Base-by-base conservation (phyloP, 345 rosid species). In the Excoecaria agallocha region DNA sequence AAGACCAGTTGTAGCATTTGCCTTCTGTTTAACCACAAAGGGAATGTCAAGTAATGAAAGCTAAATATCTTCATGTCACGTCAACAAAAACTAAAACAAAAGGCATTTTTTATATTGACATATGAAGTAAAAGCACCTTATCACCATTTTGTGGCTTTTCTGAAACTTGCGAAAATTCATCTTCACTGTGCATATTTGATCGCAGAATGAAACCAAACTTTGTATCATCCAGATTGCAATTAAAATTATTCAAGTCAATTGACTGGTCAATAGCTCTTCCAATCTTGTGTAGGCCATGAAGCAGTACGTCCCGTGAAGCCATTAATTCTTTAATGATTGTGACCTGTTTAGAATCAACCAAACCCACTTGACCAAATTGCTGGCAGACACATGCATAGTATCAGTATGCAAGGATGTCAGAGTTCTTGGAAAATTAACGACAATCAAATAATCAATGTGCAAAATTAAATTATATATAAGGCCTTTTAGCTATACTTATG, bases 131-230 rank as follows among this genome's bases (percentile, higher is more conserved):
- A 62, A 62, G 84, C 85, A 93, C 97, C 98, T 89, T 90, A 82
- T 79, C 82, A 84, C 79, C 84, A 87, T 87, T 89, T 81, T 78
- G 88, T 83, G 85, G 89, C 83, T 81, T 88, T 87, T 86, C 22
- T 38, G 30, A 62, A 22, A 19, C 84, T 84, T 80, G 88, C 76
- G 89, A 80, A 77, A 75, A 71, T 71, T 85, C 78, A 74, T 77
- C 81, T 72, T 39, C 73, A 35, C 45, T 43, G 80, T 48, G 81
- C 69, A 82, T 60, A 74, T 82, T 87, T 50, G 68, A 83, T 71
- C 39, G 80, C 19, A 80, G 57, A 79, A 79, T 66, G 67, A 79
- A 80, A 61, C 77, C 78, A 76, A 82, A 82, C 69, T 78, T 84
- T 73, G 77, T 70, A 66, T 80, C 85, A 74, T 87, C 81, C 81